Conservation (phyloP, 2,329 filamentous ascomycete species). For the Apiospora saccharicola region DNA sequence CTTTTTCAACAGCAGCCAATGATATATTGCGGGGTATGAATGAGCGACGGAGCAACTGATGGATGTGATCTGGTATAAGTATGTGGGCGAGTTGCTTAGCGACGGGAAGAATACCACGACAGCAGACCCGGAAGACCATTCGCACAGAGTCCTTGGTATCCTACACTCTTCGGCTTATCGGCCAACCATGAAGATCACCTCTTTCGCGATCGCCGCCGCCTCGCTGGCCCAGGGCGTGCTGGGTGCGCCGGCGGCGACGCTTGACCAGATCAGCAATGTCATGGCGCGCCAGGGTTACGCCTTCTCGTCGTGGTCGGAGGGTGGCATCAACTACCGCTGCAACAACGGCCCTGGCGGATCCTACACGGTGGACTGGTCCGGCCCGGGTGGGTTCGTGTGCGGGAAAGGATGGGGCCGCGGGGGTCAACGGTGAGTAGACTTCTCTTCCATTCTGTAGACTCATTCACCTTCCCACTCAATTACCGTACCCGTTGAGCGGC, state of each 20-base stretch:
- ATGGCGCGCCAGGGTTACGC: constrained; percentile 42
- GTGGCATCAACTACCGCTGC: constrained; percentile 49
- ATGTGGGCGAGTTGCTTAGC: background rate
- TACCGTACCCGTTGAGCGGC: background rate
- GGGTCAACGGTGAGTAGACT: constrained; percentile 50
- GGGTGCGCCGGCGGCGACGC: background rate
- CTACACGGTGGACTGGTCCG: constrained; percentile 54
- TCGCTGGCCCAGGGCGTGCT: constrained; percentile 33
- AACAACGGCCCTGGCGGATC: constrained; percentile 48
- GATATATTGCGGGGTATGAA: background rate
- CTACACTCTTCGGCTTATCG: background rate
- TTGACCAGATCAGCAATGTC: background rate
- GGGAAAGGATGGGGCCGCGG: constrained; percentile 67
- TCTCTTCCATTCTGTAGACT: background rate
- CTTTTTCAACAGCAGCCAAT: background rate
- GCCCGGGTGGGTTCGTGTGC: constrained; percentile 60
- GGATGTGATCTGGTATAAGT: background rate
- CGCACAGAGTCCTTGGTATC: background rate
- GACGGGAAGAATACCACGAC: background rate
- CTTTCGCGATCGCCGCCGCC: constrained; percentile 29
- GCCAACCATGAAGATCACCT: background rate
- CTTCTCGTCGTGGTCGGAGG: constrained; percentile 54
- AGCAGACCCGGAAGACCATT: background rate
- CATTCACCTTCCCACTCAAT: background rate
- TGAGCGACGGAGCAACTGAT: no score